Percentiles rank a stretch among this genome's conserved stretches.
These are phyloP conservation scores for Pichia thaimueangensis DNA, from an alignment of 805 yeast species.

Conservation along the genomic window DNA sequence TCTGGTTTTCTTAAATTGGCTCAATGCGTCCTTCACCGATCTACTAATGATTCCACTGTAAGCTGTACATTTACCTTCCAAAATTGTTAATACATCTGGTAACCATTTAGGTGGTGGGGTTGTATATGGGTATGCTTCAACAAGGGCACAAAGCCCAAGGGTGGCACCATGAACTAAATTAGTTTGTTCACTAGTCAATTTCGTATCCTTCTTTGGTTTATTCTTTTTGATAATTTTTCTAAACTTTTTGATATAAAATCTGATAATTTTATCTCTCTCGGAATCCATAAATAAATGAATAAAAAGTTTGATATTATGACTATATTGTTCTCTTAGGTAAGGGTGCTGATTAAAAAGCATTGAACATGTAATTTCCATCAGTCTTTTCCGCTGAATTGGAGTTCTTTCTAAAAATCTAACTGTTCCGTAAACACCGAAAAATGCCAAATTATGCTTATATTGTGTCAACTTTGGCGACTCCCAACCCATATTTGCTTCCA, in stretches of 20 bases:
- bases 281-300: conserved; percentile 56
- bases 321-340: conserved; percentile 70
- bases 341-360: conserved; percentile 57
- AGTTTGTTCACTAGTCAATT: conserved; percentile 35
- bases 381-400: conserved; percentile 36
- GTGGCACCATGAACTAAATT: conserved; percentile 74
- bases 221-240: conserved; percentile 35
- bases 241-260: conserved; percentile 38
- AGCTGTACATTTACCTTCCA: conserved; percentile 67
- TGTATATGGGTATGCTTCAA: conserved; percentile 82
- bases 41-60: conserved; percentile 75
- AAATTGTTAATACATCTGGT: conserved; percentile 59
- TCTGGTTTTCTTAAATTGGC: conserved; percentile 83
- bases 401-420: conserved; percentile 55
- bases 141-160: conserved; percentile 79
- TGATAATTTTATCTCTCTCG: conserved; percentile 37
- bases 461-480: conserved; percentile 51
- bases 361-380: conserved; percentile 47
- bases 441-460: conserved; percentile 56
- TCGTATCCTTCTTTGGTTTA: conserved; percentile 25
- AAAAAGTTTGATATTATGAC: conserved; percentile 71
- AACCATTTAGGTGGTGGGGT: conserved; percentile 93
- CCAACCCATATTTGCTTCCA: conserved; percentile 35
- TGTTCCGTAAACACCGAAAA: conserved; percentile 65
- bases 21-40: conserved; percentile 73